Evolutionary conservation across 2,329 filamentous ascomycete species (phyloP).

Genomic region (Graphilbum sp.): DNA sequence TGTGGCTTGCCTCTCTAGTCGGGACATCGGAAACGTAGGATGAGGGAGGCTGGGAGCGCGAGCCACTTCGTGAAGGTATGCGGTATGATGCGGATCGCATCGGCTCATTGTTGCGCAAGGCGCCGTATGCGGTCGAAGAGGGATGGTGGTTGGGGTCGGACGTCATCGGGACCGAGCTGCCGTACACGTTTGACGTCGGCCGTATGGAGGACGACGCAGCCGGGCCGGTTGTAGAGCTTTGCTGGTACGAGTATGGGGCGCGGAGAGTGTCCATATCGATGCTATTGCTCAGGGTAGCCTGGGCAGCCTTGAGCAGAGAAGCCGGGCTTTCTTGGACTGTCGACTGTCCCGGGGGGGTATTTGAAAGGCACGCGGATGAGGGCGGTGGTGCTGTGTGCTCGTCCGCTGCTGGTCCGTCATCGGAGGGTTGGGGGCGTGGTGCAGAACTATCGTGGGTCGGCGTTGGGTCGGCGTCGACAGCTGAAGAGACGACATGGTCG

Average conservation of each 20-base stretch:
- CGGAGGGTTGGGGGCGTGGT: background rate
- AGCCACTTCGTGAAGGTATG: constrained; percentile 37
- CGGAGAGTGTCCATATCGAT: background rate
- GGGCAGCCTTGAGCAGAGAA: constrained; percentile 12
- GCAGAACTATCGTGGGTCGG: background rate
- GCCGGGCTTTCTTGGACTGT: constrained; percentile 7
- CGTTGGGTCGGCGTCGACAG: constrained; percentile 1
- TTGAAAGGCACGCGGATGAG: too few relatives aligned
- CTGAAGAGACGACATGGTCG: constrained; percentile 36
- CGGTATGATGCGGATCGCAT: constrained; percentile 40
- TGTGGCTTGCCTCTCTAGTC: constrained; percentile 44
- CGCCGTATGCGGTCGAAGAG: constrained; percentile 6
- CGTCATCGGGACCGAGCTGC: constrained; percentile 13
- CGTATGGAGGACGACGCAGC: constrained; percentile 11
- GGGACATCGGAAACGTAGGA: constrained; percentile 45
- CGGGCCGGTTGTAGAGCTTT: background rate
- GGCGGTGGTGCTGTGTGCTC: too few relatives aligned
- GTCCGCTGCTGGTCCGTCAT: too few relatives aligned
- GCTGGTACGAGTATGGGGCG: constrained; percentile 5
- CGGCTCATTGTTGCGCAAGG: constrained; percentile 39
- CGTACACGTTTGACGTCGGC: constrained; percentile 17
- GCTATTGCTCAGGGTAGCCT: constrained; percentile 12
- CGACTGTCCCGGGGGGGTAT: too few relatives aligned
- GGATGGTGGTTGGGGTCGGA: constrained; percentile 12
- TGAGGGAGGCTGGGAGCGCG: constrained; percentile 32